phyloP scores from a whole-genome alignment of 2,329 filamentous ascomycete genomes.

The Aspergillus sclerotialis region DNA sequence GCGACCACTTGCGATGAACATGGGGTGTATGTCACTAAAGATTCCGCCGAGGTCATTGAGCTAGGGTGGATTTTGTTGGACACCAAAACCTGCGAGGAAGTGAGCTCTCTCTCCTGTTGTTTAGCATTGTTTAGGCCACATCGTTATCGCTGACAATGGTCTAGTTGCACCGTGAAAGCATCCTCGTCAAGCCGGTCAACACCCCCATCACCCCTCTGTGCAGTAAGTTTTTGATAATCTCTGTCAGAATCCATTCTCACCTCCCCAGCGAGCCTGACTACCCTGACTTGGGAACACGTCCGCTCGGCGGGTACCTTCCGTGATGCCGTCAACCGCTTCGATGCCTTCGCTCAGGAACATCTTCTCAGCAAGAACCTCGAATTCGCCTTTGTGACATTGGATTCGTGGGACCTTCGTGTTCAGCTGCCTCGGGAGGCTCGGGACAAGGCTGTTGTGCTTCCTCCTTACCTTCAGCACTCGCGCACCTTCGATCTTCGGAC shows the following conservation, averaged over 20 bases:
- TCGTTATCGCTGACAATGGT: constrained; percentile 16
- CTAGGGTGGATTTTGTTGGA: constrained; percentile 96
- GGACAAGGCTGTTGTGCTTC: constrained; percentile 95
- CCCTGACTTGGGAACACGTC: constrained; percentile 98
- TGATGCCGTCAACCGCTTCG: constrained; percentile 92
- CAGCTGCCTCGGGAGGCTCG: constrained; percentile 95
- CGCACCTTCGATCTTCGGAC: constrained; percentile 93
- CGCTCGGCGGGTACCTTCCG: constrained; percentile 95
- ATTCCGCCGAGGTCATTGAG: constrained; percentile 98
- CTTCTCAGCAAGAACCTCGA: constrained; percentile 85
- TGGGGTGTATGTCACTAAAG: constrained; percentile 98
- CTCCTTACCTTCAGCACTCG: constrained; percentile 94
- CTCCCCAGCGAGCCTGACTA: constrained; percentile 79
- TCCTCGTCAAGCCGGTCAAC: constrained; percentile 96
- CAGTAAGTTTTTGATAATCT: constrained; percentile 61
- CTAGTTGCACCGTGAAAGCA: constrained; percentile 88
- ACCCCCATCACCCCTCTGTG: constrained; percentile 97
- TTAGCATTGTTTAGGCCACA: constrained; percentile 8
- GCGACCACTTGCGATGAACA: constrained; percentile 99
- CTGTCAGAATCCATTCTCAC: constrained; percentile 18
- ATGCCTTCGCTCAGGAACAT: constrained; percentile 87
- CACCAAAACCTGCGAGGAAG: constrained; percentile 86
- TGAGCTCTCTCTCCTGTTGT: constrained; percentile 41
- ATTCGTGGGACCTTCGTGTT: constrained; percentile 96
- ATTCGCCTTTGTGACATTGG: constrained; percentile 96